phyloP scores from a whole-genome alignment of 805 yeast species.

The Wickerhamomyces queroliae region DNA sequence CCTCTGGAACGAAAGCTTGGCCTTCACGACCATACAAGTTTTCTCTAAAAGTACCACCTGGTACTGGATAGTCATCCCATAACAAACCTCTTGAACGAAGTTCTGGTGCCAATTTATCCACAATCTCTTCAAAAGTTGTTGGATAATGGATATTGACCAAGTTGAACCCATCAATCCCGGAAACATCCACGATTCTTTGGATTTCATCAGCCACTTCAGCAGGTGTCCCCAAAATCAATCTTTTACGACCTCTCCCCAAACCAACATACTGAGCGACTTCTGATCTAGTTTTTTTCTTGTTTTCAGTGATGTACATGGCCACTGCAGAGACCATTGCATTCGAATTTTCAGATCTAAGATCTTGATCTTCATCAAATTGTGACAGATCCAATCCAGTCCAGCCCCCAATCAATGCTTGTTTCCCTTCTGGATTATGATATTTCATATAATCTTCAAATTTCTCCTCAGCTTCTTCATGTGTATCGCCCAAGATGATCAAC shows the following conservation, averaged over 20 bases:
- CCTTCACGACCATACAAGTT: conserved; percentile 23
- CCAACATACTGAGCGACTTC: conserved; percentile 18
- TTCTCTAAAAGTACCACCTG: conserved; percentile 31
- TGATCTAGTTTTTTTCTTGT: conserved; percentile 15
- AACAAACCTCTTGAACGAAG: conserved; percentile 29
- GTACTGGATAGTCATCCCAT: conserved; percentile 31
- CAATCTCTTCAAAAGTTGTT: conserved; percentile 32
- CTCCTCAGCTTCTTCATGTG: conserved; percentile 31
- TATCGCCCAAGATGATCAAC: conserved; percentile 28
- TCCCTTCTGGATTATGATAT: conserved; percentile 28
- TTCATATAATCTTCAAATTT: conserved; percentile 24
- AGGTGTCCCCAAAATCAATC: conserved; percentile 33
- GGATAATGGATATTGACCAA: conserved; percentile 33
- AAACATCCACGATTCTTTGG: conserved; percentile 33
- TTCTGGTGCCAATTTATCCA: conserved; percentile 32
- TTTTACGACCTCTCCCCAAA: conserved; percentile 15
- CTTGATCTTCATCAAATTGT: conserved; percentile 26
- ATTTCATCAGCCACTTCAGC: conserved; percentile 33
- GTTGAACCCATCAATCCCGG: conserved; percentile 39
- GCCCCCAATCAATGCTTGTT: conserved; percentile 33
- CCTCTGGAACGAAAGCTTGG: conserved; percentile 6
- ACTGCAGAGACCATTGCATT: conserved; percentile 26
- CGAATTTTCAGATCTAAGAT: conserved; percentile 18
- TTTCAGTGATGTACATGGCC: no score
- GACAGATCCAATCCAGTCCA: conserved; percentile 35